A percentile compares a stretch with the other conserved stretches of the same genome.
These are phyloP conservation scores for Botryotinia globosa DNA, from an alignment of 2,329 filamentous ascomycete genomes.

Conservation along the genomic window DNA sequence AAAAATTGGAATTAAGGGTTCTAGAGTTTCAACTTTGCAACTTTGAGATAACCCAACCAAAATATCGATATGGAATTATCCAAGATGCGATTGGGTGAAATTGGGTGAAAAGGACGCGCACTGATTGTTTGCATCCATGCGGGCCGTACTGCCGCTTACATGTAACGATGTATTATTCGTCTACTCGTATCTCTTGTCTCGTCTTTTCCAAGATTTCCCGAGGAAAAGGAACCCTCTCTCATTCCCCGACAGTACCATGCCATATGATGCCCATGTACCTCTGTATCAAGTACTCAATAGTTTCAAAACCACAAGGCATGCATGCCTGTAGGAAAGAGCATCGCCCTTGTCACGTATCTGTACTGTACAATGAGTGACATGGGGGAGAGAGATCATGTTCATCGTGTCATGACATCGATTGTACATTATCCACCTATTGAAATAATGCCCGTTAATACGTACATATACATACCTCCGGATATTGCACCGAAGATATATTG, in stretches of 20 bases:
- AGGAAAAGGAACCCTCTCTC: conserved; percentile 16
- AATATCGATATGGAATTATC: not conserved
- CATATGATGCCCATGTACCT: not conserved
- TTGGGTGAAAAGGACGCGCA: not conserved
- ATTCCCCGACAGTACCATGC: not conserved
- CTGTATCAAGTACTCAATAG: not conserved
- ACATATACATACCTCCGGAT: conserved; percentile 5
- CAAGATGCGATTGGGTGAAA: not conserved
- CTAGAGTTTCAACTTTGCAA: not conserved
- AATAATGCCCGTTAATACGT: not conserved
- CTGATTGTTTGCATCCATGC: not conserved
- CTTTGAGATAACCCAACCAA: not conserved
- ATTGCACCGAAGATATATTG: conserved; percentile 14
- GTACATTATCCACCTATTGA: not conserved
- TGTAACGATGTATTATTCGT: not conserved
- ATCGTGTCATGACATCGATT: not conserved
- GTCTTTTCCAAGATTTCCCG: conserved; percentile 4
- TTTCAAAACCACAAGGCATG: not conserved
- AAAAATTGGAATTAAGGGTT: not conserved
- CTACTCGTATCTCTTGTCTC: conserved; percentile 1
- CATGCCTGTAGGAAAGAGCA: not conserved
- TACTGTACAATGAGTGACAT: not conserved
- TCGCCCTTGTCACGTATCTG: not conserved
- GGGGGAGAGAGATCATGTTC: not conserved
- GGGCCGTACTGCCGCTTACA: conserved; percentile 7